A percentile compares a stretch with the other conserved stretches of the same genome.
Conservation (phyloP, 768 basidiomycete species). For the Crassisporium funariophilum region DNA sequence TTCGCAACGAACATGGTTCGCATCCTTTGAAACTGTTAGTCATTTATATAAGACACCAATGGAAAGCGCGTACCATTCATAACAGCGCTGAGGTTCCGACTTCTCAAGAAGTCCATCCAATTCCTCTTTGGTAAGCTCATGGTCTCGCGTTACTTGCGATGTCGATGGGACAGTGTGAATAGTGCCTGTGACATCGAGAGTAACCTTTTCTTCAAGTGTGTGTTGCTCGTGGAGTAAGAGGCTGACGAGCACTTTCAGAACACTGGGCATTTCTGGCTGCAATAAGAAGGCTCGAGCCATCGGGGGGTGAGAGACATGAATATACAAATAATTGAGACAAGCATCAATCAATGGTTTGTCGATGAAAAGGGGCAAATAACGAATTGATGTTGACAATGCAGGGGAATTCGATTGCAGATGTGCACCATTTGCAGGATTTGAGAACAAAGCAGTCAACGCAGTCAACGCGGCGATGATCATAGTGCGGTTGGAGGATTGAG, state of each 20-base stretch:
- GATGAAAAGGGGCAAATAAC: slow-evolving; percentile 70
- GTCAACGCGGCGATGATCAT: slow-evolving; percentile 69
- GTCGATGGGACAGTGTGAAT: slow-evolving; percentile 60
- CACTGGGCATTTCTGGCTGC: slow-evolving; percentile 68
- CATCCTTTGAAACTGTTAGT: slow-evolving; percentile 64
- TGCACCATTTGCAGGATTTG: slow-evolving; percentile 56
- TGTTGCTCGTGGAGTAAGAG: slow-evolving; percentile 70
- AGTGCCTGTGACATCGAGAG: slow-evolving; percentile 61
- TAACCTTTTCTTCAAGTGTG: slow-evolving; percentile 58
- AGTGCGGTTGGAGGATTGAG: slow-evolving; percentile 68
- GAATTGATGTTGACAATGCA: slow-evolving; percentile 63
- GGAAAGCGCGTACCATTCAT: slow-evolving; percentile 63
- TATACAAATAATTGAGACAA: slow-evolving; percentile 73
- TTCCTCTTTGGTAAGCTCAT: slow-evolving; percentile 74
- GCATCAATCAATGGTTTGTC: slow-evolving; percentile 74
- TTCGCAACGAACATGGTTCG: slow-evolving; percentile 80
- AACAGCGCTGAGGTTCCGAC: slow-evolving; percentile 78
- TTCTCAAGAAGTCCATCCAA: slow-evolving; percentile 56
- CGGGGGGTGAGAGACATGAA: slow-evolving; percentile 70
- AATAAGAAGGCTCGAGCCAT: slow-evolving; percentile 80
- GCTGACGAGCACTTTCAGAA: slow-evolving; percentile 66
- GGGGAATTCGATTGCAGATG: slow-evolving; percentile 59
- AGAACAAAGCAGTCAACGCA: slow-evolving; percentile 62
- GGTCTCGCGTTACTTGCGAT: slow-evolving; percentile 50
- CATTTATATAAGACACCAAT: slow-evolving; percentile 1